Evolutionary conservation across 768 basidiomycete genomes (phyloP).

Genomic region (Mycena maculata): DNA sequence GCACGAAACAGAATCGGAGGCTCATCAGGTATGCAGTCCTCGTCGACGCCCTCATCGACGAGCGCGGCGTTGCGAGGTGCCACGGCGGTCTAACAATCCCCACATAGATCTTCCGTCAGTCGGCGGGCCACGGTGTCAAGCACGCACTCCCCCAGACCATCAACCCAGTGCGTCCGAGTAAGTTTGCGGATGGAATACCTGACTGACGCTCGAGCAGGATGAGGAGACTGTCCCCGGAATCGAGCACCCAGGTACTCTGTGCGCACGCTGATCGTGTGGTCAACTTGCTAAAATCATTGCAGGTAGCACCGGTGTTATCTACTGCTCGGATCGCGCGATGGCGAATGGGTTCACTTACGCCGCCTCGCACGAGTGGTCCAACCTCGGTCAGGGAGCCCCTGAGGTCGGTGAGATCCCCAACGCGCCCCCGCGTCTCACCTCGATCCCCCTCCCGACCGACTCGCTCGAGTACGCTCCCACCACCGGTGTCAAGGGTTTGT

Average conservation of each 20-base stretch:
- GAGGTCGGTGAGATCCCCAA: constrained; percentile 89
- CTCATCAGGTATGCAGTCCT: constrained; percentile 84
- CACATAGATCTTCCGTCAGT: constrained; percentile 77
- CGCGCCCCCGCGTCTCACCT: constrained; percentile 72
- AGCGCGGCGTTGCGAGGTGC: constrained; percentile 18
- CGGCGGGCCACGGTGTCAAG: constrained; percentile 76
- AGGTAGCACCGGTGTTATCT: constrained; percentile 73
- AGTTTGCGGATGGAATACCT: neutral
- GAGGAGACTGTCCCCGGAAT: constrained; percentile 94
- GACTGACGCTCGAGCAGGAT: constrained; percentile 56
- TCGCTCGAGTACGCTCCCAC: constrained; percentile 93
- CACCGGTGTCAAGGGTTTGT: constrained; percentile 84
- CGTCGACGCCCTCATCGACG: no score
- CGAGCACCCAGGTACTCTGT: constrained; percentile 74
- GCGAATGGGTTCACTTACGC: constrained; percentile 92
- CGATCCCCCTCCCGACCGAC: constrained; percentile 75
- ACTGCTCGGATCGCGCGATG: constrained; percentile 93
- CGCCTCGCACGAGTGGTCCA: constrained; percentile 84
- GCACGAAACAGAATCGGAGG: constrained; percentile 88
- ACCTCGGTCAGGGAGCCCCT: constrained; percentile 91
- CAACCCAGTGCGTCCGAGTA: constrained; percentile 65
- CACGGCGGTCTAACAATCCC: constrained; percentile 21
- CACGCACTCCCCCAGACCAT: constrained; percentile 74
- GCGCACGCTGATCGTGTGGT: constrained; percentile 41
- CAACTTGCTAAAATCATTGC: constrained; percentile 7